Evolutionary conservation across 1,139 yeast species (phyloP), one percentile per base, ranked within the genome.

Genomic region (Pichia sp.): DNA sequence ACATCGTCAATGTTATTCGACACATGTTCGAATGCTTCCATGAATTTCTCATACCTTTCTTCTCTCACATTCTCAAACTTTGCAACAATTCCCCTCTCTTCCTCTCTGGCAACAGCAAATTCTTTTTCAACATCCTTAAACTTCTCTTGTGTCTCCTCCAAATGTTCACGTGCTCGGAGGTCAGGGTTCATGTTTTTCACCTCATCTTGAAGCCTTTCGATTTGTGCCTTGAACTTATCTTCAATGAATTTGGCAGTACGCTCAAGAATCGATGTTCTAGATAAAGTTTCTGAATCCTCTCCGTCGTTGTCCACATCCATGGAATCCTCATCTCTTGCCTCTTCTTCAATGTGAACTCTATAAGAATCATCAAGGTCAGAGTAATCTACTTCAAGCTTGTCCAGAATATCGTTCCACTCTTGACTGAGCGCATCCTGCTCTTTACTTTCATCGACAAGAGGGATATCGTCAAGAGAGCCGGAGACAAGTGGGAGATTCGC

Each of bases 21-120:
- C 29, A 88, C 82, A 51, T 83, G 93, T 23, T 74, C 72, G 51
- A 80, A 88, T 0, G 96, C 94, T 34, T 67, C 66, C 60, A 72
- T 77, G 56, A 87, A 88, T 27, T 62, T 51, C 8, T 74, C 72
- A 41, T 69, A 69, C 44, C 98, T 71, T 42, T 68, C 64, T 10
- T 64, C 65, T 50, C 75, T 82, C 13, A 86, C 64, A 6, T 66
- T 69, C 32, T 77, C 71, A 57, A 83, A 88, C 44, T 68, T 67
- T 18, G 67, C 72, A 16, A 67, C 64, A 3, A 79, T 61, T 38
- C 67, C 68, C 37, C 70, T 64, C 46, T 87, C 95, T 22, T 66
- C 63, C 35, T 71, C 71, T 49, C 87, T 72, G 2, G 85, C 78
- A 29, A 59, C 58, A 8, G 72, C 69, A 41, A 83, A 79, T 49